Evolutionary conservation across 352 stramenopile genomes (phyloP).

Genomic region (Pythium periplocum): DNA sequence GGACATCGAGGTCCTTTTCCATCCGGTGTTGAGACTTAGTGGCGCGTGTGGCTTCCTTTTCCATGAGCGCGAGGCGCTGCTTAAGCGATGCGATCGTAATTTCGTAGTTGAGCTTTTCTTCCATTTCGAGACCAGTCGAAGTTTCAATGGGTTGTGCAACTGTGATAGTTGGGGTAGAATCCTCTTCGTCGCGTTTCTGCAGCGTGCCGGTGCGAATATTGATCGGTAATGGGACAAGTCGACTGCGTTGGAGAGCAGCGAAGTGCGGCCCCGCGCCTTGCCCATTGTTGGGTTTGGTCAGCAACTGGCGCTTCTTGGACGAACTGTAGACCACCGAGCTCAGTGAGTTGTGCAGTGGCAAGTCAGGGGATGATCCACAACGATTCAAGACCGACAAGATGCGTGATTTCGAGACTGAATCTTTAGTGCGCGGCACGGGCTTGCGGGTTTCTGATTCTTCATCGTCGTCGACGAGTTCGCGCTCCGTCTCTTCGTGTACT

Average conservation of each 20-base stretch:
- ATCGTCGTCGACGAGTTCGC: constrained; percentile 13
- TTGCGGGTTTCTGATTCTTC: background rate
- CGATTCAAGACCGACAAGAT: constrained; percentile 44
- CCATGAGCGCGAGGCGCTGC: constrained; percentile 33
- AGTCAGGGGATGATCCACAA: constrained; percentile 50
- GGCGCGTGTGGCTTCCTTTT: constrained; percentile 28
- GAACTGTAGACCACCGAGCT: constrained; percentile 57
- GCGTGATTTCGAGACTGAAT: background rate
- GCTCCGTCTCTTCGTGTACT: constrained; percentile 18
- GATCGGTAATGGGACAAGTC: constrained; percentile 51
- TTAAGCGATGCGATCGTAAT: constrained; percentile 41
- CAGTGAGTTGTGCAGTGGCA: constrained; percentile 48
- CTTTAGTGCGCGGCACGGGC: background rate
- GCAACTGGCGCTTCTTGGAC: constrained; percentile 52
- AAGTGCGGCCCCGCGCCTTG: constrained; percentile 34
- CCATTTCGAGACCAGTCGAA: background rate
- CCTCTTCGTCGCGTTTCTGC: constrained; percentile 13
- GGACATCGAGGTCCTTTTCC: constrained; percentile 31
- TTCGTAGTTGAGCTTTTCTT: constrained; percentile 28
- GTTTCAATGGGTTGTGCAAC: background rate
- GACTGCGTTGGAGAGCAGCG: constrained; percentile 40
- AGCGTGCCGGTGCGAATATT: constrained; percentile 35
- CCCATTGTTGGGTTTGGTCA: constrained; percentile 12
- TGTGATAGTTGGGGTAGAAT: background rate
- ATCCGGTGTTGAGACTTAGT: constrained; percentile 24